Percentiles rank a stretch among this genome's conserved stretches.
Conservation (phyloP, 768 basidiomycete species). For the Hypholoma fasciculare region DNA sequence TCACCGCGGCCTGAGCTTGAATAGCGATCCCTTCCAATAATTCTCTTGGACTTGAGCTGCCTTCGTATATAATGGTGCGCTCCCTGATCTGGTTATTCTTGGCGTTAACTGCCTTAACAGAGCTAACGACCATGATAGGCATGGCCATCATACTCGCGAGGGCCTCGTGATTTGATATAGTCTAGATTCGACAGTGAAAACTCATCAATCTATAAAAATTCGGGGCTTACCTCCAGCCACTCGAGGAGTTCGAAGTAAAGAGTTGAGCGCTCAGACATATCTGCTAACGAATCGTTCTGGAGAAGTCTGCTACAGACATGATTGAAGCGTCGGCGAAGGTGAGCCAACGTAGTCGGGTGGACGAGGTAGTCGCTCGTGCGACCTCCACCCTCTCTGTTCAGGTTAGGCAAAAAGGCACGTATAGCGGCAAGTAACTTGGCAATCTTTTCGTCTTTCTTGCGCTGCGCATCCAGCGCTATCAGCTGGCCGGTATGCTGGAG, state of each 20-base stretch:
- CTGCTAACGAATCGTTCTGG: constrained; percentile 88
- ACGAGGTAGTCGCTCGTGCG: constrained; percentile 87
- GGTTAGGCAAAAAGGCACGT: constrained; percentile 81
- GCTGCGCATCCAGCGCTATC: constrained; percentile 75
- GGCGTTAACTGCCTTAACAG: constrained; percentile 62
- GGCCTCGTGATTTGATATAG: constrained; percentile 90
- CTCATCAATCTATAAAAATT: background rate
- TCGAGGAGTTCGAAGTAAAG: constrained; percentile 89
- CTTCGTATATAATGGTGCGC: constrained; percentile 86
- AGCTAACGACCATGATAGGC: constrained; percentile 88
- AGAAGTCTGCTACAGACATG: constrained; percentile 83
- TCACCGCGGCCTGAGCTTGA: constrained; percentile 90
- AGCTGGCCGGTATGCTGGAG: constrained; percentile 75
- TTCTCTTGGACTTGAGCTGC: constrained; percentile 88
- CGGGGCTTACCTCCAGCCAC: constrained; percentile 78
- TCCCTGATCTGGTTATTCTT: constrained; percentile 68
- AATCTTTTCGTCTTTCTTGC: constrained; percentile 71
- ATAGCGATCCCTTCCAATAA: constrained; percentile 89
- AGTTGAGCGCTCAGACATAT: constrained; percentile 87
- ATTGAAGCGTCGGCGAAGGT: constrained; percentile 90
- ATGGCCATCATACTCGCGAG: constrained; percentile 95
- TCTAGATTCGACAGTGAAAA: constrained; percentile 43
- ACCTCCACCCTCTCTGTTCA: constrained; percentile 73
- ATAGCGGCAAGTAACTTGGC: constrained; percentile 66
- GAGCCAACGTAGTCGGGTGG: constrained; percentile 90